phyloP scores from a whole-genome alignment of 2,329 filamentous ascomycete species.

The Ambrosiella xylebori region DNA sequence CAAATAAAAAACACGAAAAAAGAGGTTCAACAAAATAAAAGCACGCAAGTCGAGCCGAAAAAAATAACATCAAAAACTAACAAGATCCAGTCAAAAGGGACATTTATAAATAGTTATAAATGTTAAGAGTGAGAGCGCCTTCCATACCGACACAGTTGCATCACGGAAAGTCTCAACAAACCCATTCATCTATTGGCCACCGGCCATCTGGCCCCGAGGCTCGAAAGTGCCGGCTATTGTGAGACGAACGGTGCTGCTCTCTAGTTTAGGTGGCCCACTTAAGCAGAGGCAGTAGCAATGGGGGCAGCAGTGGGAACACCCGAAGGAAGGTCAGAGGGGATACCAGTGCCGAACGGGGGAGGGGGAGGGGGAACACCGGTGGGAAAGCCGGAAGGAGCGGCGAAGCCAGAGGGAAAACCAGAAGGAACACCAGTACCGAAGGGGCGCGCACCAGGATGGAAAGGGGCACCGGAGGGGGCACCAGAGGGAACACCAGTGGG shows the following conservation, averaged over 20 bases:
- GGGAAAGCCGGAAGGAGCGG: conserved; percentile 1
- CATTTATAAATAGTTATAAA: background rate
- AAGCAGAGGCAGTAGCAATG: conserved; percentile 5
- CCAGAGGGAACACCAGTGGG: conserved; percentile 3
- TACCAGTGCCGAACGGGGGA: background rate
- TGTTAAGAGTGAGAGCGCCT: no score
- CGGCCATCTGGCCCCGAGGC: no score
- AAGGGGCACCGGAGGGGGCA: background rate
- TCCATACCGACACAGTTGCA: no score
- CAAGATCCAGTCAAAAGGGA: background rate
- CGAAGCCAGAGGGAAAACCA: background rate
- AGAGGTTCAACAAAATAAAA: background rate
- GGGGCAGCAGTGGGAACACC: background rate
- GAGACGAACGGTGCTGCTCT: no score
- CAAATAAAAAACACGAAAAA: background rate
- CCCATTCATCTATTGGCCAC: no score
- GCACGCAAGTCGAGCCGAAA: conserved; percentile 7
- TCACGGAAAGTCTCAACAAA: no score
- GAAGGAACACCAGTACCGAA: conserved; percentile 1
- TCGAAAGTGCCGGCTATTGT: no score
- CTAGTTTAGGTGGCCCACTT: background rate
- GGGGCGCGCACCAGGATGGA: conserved; percentile 1
- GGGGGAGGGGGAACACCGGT: background rate
- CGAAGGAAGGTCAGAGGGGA: background rate
- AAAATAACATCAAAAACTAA: conserved; percentile 3